Evolutionary conservation across 495 filamentous ascomycete genomes (phyloP).

Genomic region (Hapsidospora chrysogenum): DNA sequence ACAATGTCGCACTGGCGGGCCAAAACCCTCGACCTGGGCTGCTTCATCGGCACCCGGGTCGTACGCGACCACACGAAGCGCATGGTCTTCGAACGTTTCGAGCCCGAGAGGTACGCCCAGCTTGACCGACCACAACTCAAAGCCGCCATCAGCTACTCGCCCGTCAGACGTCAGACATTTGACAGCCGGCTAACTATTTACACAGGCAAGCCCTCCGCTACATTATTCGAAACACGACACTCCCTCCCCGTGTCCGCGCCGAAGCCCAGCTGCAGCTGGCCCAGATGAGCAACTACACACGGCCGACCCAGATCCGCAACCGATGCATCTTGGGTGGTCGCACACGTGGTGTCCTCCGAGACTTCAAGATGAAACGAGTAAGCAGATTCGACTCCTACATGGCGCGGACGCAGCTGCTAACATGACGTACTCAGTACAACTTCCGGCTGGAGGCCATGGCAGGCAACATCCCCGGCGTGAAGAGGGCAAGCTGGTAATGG

Average conservation of each 20-base stretch:
- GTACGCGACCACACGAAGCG: constrained; percentile 93
- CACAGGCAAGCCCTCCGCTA: constrained; percentile 94
- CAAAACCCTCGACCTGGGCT: constrained; percentile 73
- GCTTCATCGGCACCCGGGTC: constrained; percentile 65
- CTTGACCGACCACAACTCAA: background rate
- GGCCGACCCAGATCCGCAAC: constrained; percentile 84
- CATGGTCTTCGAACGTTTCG: constrained; percentile 71
- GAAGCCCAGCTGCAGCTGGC: constrained; percentile 84
- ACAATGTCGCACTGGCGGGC: constrained; percentile 42
- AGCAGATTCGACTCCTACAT: background rate
- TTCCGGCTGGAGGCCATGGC: constrained; percentile 78
- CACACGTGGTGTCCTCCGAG: constrained; percentile 67
- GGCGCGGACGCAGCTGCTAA: background rate
- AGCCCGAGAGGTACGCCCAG: constrained; percentile 58
- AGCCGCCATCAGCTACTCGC: background rate
- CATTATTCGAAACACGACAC: constrained; percentile 78
- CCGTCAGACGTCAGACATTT: no score
- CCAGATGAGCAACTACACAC: constrained; percentile 88
- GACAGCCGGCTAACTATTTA: no score
- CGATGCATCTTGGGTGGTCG: constrained; percentile 81
- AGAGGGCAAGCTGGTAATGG: constrained; percentile 84
- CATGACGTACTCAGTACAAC: constrained; percentile 49
- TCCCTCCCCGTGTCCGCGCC: constrained; percentile 63
- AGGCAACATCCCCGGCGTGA: constrained; percentile 83
- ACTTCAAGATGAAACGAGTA: constrained; percentile 84